A percentile compares a stretch with the other conserved stretches of the same genome.
Conservation (phyloP, 805 yeast genomes). For the Barnettozyma wickerhamii region DNA sequence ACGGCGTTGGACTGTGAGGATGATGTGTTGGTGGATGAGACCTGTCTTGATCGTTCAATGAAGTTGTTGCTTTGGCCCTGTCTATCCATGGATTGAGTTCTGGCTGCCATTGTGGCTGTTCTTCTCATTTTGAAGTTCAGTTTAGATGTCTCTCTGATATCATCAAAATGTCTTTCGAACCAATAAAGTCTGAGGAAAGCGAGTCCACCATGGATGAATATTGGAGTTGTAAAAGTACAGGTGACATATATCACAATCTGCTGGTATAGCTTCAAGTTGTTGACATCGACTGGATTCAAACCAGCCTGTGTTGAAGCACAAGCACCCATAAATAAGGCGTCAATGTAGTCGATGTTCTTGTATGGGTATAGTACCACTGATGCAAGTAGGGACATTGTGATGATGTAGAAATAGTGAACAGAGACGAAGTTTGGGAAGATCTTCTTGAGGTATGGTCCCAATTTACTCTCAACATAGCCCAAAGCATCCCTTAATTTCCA, state of each 20-base stretch:
- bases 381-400: conserved; percentile 52
- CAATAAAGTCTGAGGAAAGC: conserved; percentile 78
- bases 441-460: conserved; percentile 35
- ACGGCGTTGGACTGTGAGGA: no score
- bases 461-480: conserved; percentile 25
- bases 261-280: conserved; percentile 65
- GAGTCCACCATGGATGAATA: conserved; percentile 76
- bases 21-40: neutral
- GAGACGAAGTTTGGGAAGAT: conserved; percentile 43
- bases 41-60: conserved; percentile 3
- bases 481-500: conserved; percentile 35
- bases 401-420: conserved; percentile 72
- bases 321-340: conserved; percentile 68
- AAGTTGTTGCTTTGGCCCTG: conserved; percentile 11
- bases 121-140: conserved; percentile 78
- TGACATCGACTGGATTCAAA: conserved; percentile 70
- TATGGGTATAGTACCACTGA: conserved; percentile 78
- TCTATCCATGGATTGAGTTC: conserved; percentile 30
- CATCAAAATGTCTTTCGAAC: conserved; percentile 84
- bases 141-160: conserved; percentile 75
- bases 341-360: conserved; percentile 64
- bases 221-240: conserved; percentile 75
- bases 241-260: conserved; percentile 67
- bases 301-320: conserved; percentile 93
- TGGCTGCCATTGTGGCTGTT: conserved; percentile 64